These are phyloP conservation scores for Ettlia oleoabundans DNA, from an alignment of 139 green algal species.

Conservation along the genomic window DNA sequence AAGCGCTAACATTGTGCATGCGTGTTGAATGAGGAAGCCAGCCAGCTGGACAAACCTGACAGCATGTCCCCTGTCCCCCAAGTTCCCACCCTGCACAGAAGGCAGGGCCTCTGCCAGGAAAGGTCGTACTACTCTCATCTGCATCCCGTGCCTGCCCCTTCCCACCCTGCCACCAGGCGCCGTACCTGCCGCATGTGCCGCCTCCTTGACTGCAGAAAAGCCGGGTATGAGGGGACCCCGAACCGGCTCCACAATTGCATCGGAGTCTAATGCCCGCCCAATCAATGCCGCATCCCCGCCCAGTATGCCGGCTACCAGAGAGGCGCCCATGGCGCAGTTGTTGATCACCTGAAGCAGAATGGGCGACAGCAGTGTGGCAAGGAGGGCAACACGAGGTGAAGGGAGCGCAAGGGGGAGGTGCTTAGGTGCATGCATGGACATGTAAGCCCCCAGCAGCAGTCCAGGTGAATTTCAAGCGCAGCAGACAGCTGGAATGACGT, in stretches of 20 bases:
- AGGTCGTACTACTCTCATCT: too few relatives aligned
- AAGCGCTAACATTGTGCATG: too few relatives aligned
- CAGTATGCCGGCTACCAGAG: conserved; percentile 87
- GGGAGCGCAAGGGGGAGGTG: background rate
- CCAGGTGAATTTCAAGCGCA: too few relatives aligned
- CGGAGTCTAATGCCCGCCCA: conserved; percentile 83
- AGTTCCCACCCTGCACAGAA: too few relatives aligned
- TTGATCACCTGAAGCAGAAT: conserved; percentile 68
- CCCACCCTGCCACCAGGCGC: background rate
- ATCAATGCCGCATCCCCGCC: conserved; percentile 77
- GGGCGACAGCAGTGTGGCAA: background rate
- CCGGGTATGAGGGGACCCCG: conserved; percentile 93
- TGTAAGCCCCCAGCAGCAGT: too few relatives aligned
- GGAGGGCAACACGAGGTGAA: background rate
- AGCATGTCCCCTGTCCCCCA: too few relatives aligned
- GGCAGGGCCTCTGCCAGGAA: too few relatives aligned
- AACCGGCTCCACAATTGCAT: conserved; percentile 95
- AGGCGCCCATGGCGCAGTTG: conserved; percentile 88
- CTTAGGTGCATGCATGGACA: too few relatives aligned
- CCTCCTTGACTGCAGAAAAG: conserved; percentile 90
- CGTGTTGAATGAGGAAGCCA: too few relatives aligned
- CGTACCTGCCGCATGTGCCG: conserved; percentile 80
- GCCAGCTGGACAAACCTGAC: too few relatives aligned
- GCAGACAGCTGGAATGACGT: background rate
- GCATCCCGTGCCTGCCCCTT: background rate